Percentiles rank a stretch among this genome's conserved stretches.
phyloP scores from a whole-genome alignment of 1,284 basidiomycete species.

The Pterulicium gracile region DNA sequence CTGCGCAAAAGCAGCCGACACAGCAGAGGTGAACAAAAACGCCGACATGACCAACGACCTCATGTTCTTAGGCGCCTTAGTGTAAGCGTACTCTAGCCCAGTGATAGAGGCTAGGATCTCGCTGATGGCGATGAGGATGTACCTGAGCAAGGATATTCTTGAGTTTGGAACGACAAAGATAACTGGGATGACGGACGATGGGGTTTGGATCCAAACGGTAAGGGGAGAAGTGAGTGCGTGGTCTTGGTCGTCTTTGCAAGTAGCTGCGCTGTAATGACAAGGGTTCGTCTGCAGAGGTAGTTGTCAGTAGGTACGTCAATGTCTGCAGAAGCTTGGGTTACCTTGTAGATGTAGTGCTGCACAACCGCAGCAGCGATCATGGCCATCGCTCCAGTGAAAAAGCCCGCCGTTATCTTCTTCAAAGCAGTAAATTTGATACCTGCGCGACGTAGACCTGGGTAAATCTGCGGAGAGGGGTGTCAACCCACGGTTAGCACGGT shows the following conservation, averaged over 20 bases:
- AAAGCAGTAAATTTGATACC: constrained; percentile 65
- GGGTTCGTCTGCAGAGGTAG: constrained; percentile 35
- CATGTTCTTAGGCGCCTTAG: constrained; percentile 78
- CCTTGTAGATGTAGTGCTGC: constrained; percentile 69
- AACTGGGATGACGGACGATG: constrained; percentile 29
- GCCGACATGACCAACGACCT: constrained; percentile 66
- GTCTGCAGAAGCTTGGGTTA: constrained; percentile 7
- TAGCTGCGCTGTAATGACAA: constrained; percentile 48
- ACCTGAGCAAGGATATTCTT: constrained; percentile 19
- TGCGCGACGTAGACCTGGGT: constrained; percentile 58
- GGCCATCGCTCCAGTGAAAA: constrained; percentile 46
- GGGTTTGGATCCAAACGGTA: constrained; percentile 72
- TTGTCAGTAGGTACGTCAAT: neutral
- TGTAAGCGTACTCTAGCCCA: constrained; percentile 83
- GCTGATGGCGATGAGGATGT: constrained; percentile 58
- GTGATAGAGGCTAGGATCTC: constrained; percentile 85
- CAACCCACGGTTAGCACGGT: too few relatives aligned
- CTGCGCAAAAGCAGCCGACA: constrained; percentile 57
- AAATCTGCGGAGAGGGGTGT: constrained; percentile 48
- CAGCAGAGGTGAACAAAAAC: constrained; percentile 61
- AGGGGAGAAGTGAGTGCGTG: constrained; percentile 32
- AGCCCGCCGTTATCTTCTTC: constrained; percentile 69
- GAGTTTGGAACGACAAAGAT: neutral
- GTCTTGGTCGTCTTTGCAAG: constrained; percentile 32
- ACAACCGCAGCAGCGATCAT: constrained; percentile 63